Evolutionary conservation across 305 asterid species (phyloP).

Genomic region (Solanum hybrid): DNA sequence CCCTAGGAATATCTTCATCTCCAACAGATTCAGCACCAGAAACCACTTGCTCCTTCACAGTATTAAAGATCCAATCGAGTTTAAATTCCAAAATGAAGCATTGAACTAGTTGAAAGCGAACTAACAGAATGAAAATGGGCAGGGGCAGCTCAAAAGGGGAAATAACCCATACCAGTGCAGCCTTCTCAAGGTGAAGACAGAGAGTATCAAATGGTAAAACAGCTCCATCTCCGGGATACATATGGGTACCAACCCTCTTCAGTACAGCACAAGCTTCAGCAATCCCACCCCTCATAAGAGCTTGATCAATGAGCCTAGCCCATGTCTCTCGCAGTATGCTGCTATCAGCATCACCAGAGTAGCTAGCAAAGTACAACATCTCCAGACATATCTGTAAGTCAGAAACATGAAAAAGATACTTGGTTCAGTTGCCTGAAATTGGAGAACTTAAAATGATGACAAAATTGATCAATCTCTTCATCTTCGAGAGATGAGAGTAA

Average conservation of each 20-base stretch:
- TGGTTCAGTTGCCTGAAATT: neutral
- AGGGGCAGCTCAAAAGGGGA: neutral
- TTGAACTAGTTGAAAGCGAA: neutral
- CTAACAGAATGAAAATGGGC: neutral
- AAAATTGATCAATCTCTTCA: neutral
- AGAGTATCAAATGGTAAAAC: slow-evolving; percentile 76
- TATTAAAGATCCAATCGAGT: neutral
- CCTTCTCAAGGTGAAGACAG: slow-evolving; percentile 89
- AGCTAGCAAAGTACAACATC: slow-evolving; percentile 95
- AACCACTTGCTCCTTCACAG: slow-evolving; percentile 53
- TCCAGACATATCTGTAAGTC: slow-evolving; percentile 67
- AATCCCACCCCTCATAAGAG: slow-evolving; percentile 82
- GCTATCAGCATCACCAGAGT: slow-evolving; percentile 89
- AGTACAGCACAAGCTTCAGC: slow-evolving; percentile 90
- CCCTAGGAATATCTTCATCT: slow-evolving; percentile 89
- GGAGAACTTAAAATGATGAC: neutral
- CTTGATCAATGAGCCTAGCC: slow-evolving; percentile 93
- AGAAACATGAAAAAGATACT: slow-evolving; percentile 2
- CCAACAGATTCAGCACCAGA: slow-evolving; percentile 72
- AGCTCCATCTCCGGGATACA: slow-evolving; percentile 85
- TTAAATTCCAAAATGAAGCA: neutral
- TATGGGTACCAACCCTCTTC: slow-evolving; percentile 75
- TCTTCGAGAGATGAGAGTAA: neutral
- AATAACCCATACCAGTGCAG: slow-evolving; percentile 56
- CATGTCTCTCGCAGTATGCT: slow-evolving; percentile 86